Base-by-base conservation (phyloP, 2,329 filamentous ascomycete genomes). In the Aspergillus costaricaensis region DNA sequence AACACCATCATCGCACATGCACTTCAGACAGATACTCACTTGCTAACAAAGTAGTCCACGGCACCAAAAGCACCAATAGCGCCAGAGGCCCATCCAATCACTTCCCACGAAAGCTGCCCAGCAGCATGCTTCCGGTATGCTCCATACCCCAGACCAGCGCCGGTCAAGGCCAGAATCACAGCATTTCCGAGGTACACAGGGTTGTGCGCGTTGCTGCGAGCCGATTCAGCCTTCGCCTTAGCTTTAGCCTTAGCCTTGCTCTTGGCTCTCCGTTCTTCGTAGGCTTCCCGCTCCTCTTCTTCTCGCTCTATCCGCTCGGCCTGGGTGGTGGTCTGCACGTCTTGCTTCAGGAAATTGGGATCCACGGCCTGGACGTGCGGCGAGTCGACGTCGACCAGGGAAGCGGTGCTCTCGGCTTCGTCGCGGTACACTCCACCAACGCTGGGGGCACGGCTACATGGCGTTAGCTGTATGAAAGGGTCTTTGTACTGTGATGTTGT, bases 41-140 rank as follows among this genome's bases (percentile, higher is more conserved):
- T 80, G 79, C 80, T 82, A 47, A 79, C 75, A 59, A 77, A 80
- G 67, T 81, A 82, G 68, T 82, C 80, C 30, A 74, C 77, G 3
- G 75, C 72, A 55, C 77, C 78, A 48, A 80, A 73, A 12, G 77
- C 75, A 23, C 79, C 79, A 17, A 82, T 75, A 25, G 71, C 77
- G 9, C 77, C 80, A 32, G 77, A 75, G 64, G 74, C 77, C 7
- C 75, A 61, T 10, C 79, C 78, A 57, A 79, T 75, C 48, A 80
- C 61, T 64, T 80, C 70, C 78, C 79, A 80, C 17, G 79, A 79
- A 61, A 82, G 71, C 63, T 77, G 76, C 43, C 80, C 80, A 56
- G 75, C 69, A 2, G 70, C 61, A 62, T 82, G 77, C 71, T 81
- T 81, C 62, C 73, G 73, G 67, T 81, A 82, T 15, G 79, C 80